Evolutionary conservation across 257 asterid species (phyloP).

Genomic region (Phtheirospermum japonicum): DNA sequence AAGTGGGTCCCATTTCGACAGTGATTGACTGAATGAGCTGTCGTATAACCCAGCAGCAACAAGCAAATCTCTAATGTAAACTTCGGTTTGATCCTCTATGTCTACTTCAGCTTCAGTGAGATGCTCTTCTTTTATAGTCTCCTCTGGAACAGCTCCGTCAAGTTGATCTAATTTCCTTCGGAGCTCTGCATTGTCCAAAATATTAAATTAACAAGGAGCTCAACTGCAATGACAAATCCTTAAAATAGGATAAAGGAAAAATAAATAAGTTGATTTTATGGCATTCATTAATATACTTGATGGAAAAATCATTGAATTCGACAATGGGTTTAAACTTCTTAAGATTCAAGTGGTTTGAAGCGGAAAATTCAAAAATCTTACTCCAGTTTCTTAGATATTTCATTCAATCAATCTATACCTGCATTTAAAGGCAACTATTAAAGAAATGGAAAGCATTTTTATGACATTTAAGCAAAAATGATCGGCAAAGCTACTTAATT

Average conservation of each 20-base stretch:
- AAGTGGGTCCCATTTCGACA: constrained; percentile 77
- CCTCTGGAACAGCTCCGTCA: constrained; percentile 52
- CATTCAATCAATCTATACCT: constrained; percentile 1
- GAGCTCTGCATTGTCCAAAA: constrained; percentile 50
- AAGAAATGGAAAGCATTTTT: constrained; percentile 2
- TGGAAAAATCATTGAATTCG: not conserved
- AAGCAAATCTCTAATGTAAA: constrained; percentile 82
- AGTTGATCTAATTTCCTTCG: constrained; percentile 72
- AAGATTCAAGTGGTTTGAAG: not conserved
- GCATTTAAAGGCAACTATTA: not conserved
- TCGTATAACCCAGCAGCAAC: constrained; percentile 75
- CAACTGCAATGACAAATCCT: not conserved
- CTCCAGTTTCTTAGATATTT: not conserved
- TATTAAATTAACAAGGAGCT: constrained; percentile 6
- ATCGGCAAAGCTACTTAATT: not conserved
- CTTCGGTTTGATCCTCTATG: constrained; percentile 64
- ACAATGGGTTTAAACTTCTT: not conserved
- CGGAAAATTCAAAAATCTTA: not conserved
- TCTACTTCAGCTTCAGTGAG: constrained; percentile 50
- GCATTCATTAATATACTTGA: not conserved
- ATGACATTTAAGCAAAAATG: not conserved
- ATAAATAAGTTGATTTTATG: not conserved
- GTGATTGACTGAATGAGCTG: constrained; percentile 51
- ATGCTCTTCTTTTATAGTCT: constrained; percentile 45
- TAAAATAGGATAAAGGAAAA: not conserved